Evolutionary conservation across 768 basidiomycete genomes (phyloP), one percentile per base, ranked within the genome.

Genomic region (Lyophyllum atratum): DNA sequence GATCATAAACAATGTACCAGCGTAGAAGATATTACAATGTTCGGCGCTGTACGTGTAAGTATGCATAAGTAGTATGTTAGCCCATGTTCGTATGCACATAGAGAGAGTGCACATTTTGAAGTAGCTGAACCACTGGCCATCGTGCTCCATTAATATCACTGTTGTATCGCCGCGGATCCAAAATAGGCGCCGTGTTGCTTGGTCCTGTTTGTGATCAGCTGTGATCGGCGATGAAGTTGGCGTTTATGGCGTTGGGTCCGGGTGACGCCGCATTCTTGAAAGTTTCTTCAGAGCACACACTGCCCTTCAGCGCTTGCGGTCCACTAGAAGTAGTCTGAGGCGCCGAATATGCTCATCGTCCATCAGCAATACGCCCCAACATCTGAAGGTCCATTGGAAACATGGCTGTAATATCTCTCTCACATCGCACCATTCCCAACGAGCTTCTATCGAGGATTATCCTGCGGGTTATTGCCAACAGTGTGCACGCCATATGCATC

Each of bases 401-500:
- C 4, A 59, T 59, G 54, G 17, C 45, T 48, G 1, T 49, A 34
- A 14, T 47, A 52, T 21, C 4, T 33, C n/a, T 28, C 34, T 37
- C 37, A 26, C 37, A 50, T 14, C 59, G 44, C 17, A 53, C 21
- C 5, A n/a, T 76, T n/a, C 76, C 75, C 21, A 73, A 64, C 50
- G 76, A 78, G 51, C 68, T 78, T 1, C 45, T 76, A 1, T 66
- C 74, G 65, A 71, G 70, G 58, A 66, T 76, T 52, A 66, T 78
- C 26, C 55, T 67, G 2, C 60, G 59, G 21, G 67, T 70, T 1
- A 43, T 76, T 19, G 66, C 65, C 12, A 67, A 74, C 31, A 71
- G 68, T 34, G 63, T 76, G 10, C 75, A 76, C 50, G 52, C 66
- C 2, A 67, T 76, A 54, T 72, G 72, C 52, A 52, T 70, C 5